These are phyloP conservation scores for Barnettozyma sucrosica DNA, from an alignment of 805 yeast genomes.

Conservation along the genomic window DNA sequence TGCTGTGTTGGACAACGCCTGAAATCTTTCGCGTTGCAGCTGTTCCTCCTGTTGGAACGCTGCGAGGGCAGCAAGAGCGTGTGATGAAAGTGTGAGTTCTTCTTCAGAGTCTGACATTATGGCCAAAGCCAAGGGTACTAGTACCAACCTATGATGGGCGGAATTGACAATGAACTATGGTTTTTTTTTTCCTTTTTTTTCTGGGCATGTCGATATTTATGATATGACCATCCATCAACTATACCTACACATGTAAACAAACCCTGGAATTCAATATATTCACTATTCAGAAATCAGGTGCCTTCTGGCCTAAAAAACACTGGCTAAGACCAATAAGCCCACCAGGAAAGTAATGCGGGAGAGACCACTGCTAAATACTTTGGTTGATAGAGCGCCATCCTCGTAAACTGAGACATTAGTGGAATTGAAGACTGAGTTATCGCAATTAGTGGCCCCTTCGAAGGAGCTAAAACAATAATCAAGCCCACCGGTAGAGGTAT, in stretches of 20 bases:
- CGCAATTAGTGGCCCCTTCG: not conserved
- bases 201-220: no score
- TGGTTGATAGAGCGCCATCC: conserved; percentile 4
- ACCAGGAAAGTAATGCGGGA: not conserved
- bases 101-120: conserved; percentile 5
- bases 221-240: not conserved
- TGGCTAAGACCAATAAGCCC: not conserved
- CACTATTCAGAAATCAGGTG: not conserved
- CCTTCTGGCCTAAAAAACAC: not conserved
- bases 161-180: not conserved
- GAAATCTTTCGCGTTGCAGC: conserved; percentile 54
- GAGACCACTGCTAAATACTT: not conserved
- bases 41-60: conserved; percentile 60
- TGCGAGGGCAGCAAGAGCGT: conserved; percentile 46
- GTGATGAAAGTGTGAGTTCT: conserved; percentile 33
- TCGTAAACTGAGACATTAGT: conserved; percentile 1
- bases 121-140: not conserved
- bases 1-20: conserved; percentile 63
- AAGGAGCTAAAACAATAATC: conserved; percentile 2
- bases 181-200: not conserved
- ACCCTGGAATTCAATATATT: not conserved
- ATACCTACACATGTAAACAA: not conserved
- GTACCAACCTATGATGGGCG: not conserved
- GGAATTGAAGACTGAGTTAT: not conserved
- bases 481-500: not conserved